These are phyloP conservation scores for Ceratobasidium sp. DNA, from an alignment of 1,284 basidiomycete genomes.

Conservation along the genomic window DNA sequence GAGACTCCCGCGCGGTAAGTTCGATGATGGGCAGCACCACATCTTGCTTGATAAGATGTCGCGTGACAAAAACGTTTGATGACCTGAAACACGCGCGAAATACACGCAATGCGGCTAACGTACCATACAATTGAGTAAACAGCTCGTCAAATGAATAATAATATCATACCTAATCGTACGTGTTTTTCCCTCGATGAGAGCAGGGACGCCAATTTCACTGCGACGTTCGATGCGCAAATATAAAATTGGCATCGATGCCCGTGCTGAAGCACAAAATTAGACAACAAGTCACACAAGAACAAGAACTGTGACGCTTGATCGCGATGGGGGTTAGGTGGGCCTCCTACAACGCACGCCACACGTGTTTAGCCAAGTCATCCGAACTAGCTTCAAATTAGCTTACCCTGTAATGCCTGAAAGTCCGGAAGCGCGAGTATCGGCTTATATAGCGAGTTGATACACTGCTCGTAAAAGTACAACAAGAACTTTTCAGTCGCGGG, in stretches of 20 bases:
- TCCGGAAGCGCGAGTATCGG: slow-evolving; percentile 83
- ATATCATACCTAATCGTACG: slow-evolving; percentile 77
- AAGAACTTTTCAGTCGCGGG: slow-evolving; percentile 87
- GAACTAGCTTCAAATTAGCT: slow-evolving; percentile 42
- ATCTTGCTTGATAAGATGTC: slow-evolving; percentile 86
- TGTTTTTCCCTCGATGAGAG: slow-evolving; percentile 89
- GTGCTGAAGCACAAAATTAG: slow-evolving; percentile 88
- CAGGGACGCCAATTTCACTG: slow-evolving; percentile 76
- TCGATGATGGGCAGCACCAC: slow-evolving; percentile 84
- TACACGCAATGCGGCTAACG: slow-evolving; percentile 85
- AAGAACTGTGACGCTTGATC: slow-evolving; percentile 80
- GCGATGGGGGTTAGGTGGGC: slow-evolving; percentile 57
- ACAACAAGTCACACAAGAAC: slow-evolving; percentile 88
- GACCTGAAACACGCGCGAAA: slow-evolving; percentile 86
- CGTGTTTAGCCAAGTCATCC: slow-evolving; percentile 22
- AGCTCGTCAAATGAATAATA: slow-evolving; percentile 1
- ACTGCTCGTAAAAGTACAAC: slow-evolving; percentile 90
- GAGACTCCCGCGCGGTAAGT: slow-evolving; percentile 80
- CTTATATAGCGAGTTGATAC: slow-evolving; percentile 75
- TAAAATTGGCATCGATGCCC: slow-evolving; percentile 91
- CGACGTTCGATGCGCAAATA: slow-evolving; percentile 80
- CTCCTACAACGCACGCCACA: slow-evolving; percentile 17
- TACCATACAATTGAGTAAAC: slow-evolving; percentile 29
- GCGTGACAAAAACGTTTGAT: slow-evolving; percentile 86
- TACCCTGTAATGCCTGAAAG: slow-evolving; percentile 69